These are phyloP conservation scores for Medicago truncatula DNA, from an alignment of 306 rosid species.

Conservation along the genomic window DNA sequence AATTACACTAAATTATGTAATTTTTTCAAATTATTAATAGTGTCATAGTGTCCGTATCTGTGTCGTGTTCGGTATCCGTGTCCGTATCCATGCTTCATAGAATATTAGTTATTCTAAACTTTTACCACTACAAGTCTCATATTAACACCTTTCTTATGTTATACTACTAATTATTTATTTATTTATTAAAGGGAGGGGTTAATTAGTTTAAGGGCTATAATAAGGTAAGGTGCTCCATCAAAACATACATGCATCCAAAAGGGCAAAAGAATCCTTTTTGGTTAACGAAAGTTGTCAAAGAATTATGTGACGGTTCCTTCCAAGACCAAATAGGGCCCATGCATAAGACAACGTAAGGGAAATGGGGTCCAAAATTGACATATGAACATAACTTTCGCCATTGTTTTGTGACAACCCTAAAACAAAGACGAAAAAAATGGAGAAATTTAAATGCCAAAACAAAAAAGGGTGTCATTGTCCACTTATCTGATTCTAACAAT, in stretches of 20 bases:
- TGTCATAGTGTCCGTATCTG: no score
- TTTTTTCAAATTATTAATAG: no score
- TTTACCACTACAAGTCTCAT: no score
- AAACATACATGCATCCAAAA: slow-evolving; percentile 24
- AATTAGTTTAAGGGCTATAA: neutral
- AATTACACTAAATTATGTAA: no score
- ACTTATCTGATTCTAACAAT: neutral
- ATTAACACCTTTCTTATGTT: neutral
- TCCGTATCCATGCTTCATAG: no score
- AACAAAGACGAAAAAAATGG: neutral
- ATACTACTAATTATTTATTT: no score
- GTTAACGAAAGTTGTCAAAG: slow-evolving; percentile 7
- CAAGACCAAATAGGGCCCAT: slow-evolving; percentile 23
- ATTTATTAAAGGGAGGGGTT: neutral
- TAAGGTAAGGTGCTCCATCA: neutral
- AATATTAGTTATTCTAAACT: no score
- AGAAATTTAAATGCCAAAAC: neutral
- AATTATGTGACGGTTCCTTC: slow-evolving; percentile 17
- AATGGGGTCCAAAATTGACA: slow-evolving; percentile 31
- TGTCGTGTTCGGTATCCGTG: no score
- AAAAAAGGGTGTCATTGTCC: neutral
- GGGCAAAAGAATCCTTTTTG: slow-evolving; percentile 4
- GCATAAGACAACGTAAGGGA: neutral
- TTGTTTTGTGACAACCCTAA: slow-evolving; percentile 3
- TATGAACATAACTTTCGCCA: slow-evolving; percentile 21